Percentiles rank a stretch among this genome's conserved stretches.
Evolutionary conservation across 2,329 filamentous ascomycete species (phyloP).

Genomic region (Claviceps sorghi): DNA sequence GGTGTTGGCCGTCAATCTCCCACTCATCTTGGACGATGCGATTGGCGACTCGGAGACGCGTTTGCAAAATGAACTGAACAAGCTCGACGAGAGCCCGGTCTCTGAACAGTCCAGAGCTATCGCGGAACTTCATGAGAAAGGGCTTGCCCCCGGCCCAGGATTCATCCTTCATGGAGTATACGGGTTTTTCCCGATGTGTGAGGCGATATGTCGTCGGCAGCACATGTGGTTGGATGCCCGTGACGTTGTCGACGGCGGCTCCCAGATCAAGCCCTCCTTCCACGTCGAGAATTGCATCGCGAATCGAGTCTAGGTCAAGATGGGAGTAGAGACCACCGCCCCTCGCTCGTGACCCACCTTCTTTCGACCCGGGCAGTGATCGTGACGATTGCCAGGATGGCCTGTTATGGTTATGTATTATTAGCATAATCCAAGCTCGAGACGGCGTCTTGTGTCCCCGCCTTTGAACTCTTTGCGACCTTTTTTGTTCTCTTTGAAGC

Average conservation of each 20-base stretch:
- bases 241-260: constrained; percentile 3
- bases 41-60: constrained; percentile 16
- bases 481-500: no score
- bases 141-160: constrained; percentile 8
- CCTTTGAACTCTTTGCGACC: no score
- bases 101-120: constrained; percentile 12
- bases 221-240: constrained; percentile 1
- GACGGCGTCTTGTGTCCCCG: background rate
- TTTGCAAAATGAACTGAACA: constrained; percentile 16
- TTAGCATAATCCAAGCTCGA: background rate
- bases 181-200: constrained; percentile 1
- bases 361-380: constrained; percentile 8
- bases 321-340: constrained; percentile 20
- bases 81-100: constrained; percentile 16
- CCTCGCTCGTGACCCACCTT: constrained; percentile 2
- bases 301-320: constrained; percentile 20
- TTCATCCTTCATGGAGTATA: constrained; percentile 6
- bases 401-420: background rate
- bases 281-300: constrained; percentile 20
- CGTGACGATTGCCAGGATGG: background rate
- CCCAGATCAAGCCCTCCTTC: constrained; percentile 10
- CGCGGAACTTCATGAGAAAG: constrained; percentile 13
- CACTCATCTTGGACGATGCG: constrained; percentile 18
- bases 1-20: constrained; percentile 13
- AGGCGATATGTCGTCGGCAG: constrained; percentile 3